Base-by-base conservation (phyloP, 495 filamentous ascomycete genomes). In the Podospora conica region DNA sequence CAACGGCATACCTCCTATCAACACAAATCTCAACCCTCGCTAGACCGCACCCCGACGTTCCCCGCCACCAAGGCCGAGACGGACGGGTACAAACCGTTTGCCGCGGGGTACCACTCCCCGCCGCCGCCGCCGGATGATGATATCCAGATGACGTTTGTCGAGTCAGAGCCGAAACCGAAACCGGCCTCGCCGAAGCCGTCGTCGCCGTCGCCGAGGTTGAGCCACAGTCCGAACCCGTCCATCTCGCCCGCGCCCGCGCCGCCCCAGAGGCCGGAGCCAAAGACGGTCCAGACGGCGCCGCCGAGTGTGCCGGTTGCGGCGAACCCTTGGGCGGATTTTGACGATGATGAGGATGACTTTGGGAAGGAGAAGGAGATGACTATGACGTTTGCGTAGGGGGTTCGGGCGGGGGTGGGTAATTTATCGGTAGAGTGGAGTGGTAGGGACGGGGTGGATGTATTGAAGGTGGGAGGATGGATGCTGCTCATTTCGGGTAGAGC, bases 321-420 rank as follows among this genome's bases (percentile, higher is more conserved):
- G 81, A 92, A 97, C 77, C 91, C 91, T 9, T 97, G 93, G 93
- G 89, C 87, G 0, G 91, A 95, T 65, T 82, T 87, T 61, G 89
- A 89, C 22, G 91, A 94, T 63, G 85, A 89, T 57, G 77, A 94
- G 80, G 78, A 33, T 1, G 31, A 97, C 74, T 79, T 90, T 80
- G 81, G 91, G 73, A 76, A 84, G 70, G 80, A 87, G 74, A 83
- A 94, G 84, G 78, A 92, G 82, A 87, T 90, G 83, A 76, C 87
- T 72, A 77, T 90, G 81, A 88, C 93, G 82, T 86, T 95, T 92
- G 86, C 86, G 66, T 88, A 63, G 48, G 18, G 10, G 8, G 11
- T 10, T 31, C 9, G 4, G 29, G 10, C 29, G 25, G 2, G 3
- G 8, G 15, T 48, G 40, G 15, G 40, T 48, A 48, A 48, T 48